A percentile compares a stretch with the other conserved stretches of the same genome.
These are phyloP conservation scores for Thielaviopsis euricoi DNA, from an alignment of 2,329 filamentous ascomycete genomes.

Conservation along the genomic window DNA sequence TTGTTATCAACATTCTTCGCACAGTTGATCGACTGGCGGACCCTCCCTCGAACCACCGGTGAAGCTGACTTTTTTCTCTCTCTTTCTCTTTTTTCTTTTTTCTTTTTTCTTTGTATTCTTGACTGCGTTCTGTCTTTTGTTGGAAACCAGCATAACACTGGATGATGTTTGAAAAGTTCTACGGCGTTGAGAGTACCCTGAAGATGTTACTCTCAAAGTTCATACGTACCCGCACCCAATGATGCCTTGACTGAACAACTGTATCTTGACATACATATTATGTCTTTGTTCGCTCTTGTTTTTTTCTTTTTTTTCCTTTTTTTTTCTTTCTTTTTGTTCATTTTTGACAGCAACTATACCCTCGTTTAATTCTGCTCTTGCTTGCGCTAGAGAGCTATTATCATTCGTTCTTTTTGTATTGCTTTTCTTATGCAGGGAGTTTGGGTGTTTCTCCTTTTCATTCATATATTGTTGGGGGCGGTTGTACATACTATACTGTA, in stretches of 20 bases:
- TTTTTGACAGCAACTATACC: background rate
- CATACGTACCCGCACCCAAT: background rate
- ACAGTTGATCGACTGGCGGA: slow-evolving; percentile 45
- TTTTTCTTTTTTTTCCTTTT: no score
- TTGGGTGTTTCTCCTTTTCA: background rate
- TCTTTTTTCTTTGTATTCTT: no score
- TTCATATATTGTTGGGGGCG: background rate
- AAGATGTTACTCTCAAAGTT: background rate
- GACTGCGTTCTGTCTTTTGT: background rate
- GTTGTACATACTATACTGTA: no score
- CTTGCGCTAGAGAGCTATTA: background rate
- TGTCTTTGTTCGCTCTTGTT: background rate
- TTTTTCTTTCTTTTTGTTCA: background rate
- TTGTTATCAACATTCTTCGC: slow-evolving; percentile 69
- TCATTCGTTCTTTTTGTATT: background rate
- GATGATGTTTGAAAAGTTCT: background rate
- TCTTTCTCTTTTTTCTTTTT: no score
- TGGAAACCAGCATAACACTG: background rate
- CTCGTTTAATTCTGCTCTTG: background rate
- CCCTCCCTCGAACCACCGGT: background rate
- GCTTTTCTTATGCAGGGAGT: background rate
- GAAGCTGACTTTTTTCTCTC: background rate
- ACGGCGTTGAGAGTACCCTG: background rate
- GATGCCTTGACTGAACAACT: background rate
- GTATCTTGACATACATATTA: background rate